These are phyloP conservation scores for Saprolegnia diclina DNA, from an alignment of 352 stramenopile species.

Conservation along the genomic window DNA sequence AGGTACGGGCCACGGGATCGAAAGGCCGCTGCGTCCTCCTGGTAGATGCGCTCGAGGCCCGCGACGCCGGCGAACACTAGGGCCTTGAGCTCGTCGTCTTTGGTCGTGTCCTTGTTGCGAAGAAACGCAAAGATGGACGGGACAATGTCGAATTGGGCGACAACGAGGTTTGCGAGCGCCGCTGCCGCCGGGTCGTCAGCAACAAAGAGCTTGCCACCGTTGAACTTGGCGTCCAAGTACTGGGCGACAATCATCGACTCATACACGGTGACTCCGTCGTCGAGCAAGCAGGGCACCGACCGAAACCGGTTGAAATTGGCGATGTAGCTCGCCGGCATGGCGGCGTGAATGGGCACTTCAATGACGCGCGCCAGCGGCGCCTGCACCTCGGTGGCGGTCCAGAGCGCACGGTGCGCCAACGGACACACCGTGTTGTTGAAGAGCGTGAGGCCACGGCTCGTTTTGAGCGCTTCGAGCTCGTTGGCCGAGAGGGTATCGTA, in stretches of 20 bases:
- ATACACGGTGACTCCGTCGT: constrained; percentile 15
- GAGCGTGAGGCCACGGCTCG: background rate
- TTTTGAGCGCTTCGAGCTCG: constrained; percentile 6
- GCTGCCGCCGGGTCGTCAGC: background rate
- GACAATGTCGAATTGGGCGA: constrained; percentile 4
- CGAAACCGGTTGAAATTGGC: constrained; percentile 23
- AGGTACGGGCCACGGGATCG: constrained; percentile 17
- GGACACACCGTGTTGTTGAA: constrained; percentile 26
- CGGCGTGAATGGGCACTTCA: constrained; percentile 3
- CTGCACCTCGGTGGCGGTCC: constrained; percentile 23
- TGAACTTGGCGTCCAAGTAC: constrained; percentile 25
- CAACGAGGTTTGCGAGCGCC: background rate
- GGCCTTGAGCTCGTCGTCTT: background rate
- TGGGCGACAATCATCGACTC: constrained; percentile 21
- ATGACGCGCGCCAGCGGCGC: constrained; percentile 7
- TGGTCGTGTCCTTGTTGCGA: constrained; percentile 8
- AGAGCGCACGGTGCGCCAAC: constrained; percentile 22
- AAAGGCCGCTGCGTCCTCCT: constrained; percentile 11
- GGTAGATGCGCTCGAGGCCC: constrained; percentile 13
- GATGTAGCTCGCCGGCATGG: constrained; percentile 19
- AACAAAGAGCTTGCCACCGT: constrained; percentile 1
- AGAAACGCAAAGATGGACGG: constrained; percentile 12
- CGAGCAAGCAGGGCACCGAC: constrained; percentile 14
- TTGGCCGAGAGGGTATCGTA: background rate
- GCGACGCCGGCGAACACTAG: background rate